Conservation (phyloP, 2,329 filamentous ascomycete species). For the Tolypocladium endophyticum region DNA sequence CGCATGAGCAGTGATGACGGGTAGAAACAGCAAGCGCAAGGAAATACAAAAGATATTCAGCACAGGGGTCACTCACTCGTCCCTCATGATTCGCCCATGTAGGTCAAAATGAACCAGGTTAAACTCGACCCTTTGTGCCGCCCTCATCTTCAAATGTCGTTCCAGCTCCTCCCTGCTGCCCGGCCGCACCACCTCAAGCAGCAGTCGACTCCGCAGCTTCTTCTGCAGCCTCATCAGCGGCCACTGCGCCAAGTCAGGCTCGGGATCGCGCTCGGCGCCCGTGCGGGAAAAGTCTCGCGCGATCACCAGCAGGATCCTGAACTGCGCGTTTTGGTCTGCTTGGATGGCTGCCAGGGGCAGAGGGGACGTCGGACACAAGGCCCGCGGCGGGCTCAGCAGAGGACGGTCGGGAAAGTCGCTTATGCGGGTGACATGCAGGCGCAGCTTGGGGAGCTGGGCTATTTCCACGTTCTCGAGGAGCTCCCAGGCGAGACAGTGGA, state of each 20-base stretch:
- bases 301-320: constrained; percentile 16
- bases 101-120: constrained; percentile 18
- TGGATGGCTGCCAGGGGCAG: constrained; percentile 10
- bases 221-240: constrained; percentile 17
- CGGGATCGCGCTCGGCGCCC: constrained; percentile 14
- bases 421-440: constrained; percentile 13
- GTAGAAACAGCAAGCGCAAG: neutral
- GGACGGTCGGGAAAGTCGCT: constrained; percentile 11
- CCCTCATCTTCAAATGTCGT: constrained; percentile 10
- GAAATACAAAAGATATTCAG: too few relatives aligned
- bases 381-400: constrained; percentile 1
- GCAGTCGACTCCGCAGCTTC: constrained; percentile 13
- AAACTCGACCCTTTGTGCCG: constrained; percentile 11
- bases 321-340: constrained; percentile 8
- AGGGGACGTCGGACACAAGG: neutral
- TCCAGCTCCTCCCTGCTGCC: constrained; percentile 14
- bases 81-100: constrained; percentile 13
- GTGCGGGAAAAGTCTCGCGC: constrained; percentile 14
- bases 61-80: constrained; percentile 9
- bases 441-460: constrained; percentile 8
- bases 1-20: neutral
- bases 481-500: constrained; percentile 18
- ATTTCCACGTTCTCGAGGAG: constrained; percentile 12
- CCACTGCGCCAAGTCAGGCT: constrained; percentile 18
- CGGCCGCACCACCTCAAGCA: constrained; percentile 14